phyloP scores from a whole-genome alignment of 208 protist species.

The Crithidia brevicula region DNA sequence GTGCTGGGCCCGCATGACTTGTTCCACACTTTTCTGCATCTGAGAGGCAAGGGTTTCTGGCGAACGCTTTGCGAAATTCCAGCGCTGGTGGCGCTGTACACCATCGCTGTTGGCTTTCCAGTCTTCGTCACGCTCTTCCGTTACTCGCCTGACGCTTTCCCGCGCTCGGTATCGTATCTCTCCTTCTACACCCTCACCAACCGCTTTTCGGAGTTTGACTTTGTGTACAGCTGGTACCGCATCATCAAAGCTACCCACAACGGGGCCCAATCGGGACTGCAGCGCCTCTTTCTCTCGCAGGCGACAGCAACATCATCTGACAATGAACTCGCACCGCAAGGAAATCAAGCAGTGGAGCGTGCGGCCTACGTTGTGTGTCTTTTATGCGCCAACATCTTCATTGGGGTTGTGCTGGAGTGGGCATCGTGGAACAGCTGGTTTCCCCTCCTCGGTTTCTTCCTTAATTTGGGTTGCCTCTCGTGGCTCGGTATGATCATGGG shows the following conservation, averaged over 20 bases:
- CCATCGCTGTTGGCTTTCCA: conserved; percentile 15
- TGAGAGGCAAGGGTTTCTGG: conserved; percentile 14
- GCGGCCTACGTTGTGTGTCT: conserved; percentile 18
- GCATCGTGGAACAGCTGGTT: conserved; percentile 18
- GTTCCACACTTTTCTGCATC: conserved; percentile 9
- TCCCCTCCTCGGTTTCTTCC: conserved; percentile 5
- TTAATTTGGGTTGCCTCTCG: conserved; percentile 1
- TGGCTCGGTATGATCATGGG: conserved; percentile 1
- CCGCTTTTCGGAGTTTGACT: conserved; percentile 7
- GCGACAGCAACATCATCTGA: not conserved
- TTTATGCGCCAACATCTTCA: conserved; percentile 20
- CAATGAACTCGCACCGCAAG: not conserved
- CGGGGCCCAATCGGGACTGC: not conserved
- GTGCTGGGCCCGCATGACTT: conserved; percentile 14
- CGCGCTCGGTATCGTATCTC: conserved; percentile 23
- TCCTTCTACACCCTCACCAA: conserved; percentile 11
- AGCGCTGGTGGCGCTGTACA: conserved; percentile 19
- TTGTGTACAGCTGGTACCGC: conserved; percentile 22
- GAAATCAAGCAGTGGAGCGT: conserved; percentile 7
- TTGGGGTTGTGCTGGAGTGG: conserved; percentile 19
- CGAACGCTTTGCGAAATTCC: conserved; percentile 18
- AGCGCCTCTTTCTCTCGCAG: conserved; percentile 12
- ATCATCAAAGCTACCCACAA: conserved; percentile 6
- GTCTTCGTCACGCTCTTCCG: conserved; percentile 15
- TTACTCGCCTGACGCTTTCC: conserved; percentile 15